A percentile compares a stretch with the other conserved stretches of the same genome.
Conservation (phyloP, 2,329 filamentous ascomycete genomes). For the Elsinoe arachidis region DNA sequence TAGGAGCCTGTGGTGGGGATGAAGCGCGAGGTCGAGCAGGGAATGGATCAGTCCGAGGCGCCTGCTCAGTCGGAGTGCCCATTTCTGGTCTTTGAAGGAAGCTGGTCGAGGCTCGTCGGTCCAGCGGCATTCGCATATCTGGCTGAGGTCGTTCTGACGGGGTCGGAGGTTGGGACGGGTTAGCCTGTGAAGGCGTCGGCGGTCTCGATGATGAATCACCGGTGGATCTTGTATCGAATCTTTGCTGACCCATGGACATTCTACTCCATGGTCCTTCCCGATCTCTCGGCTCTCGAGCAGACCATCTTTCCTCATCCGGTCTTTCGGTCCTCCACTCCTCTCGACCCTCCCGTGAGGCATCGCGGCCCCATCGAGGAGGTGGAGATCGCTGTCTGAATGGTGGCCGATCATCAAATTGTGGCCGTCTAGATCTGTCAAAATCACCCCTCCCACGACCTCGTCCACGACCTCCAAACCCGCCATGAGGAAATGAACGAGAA, state of each 20-base stretch:
- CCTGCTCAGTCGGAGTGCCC: slow-evolving; percentile 22
- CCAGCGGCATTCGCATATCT: slow-evolving; percentile 17
- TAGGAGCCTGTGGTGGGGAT: slow-evolving; percentile 45
- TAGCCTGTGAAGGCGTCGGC: slow-evolving; percentile 16
- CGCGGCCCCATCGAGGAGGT: slow-evolving; percentile 49
- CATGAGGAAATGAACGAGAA: slow-evolving; percentile 44
- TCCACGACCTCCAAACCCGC: slow-evolving; percentile 43
- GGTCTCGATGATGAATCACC: slow-evolving; percentile 20
- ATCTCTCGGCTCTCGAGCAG: slow-evolving; percentile 25
- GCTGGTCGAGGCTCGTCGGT: slow-evolving; percentile 25
- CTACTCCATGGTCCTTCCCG: slow-evolving; percentile 7
- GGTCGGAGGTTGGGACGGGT: slow-evolving; percentile 23
- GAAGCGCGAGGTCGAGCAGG: slow-evolving; percentile 38
- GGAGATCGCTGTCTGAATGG: slow-evolving; percentile 45
- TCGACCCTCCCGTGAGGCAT: slow-evolving; percentile 31
- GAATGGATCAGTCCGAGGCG: slow-evolving; percentile 38
- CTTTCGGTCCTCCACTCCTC: slow-evolving; percentile 38
- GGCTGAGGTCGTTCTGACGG: slow-evolving; percentile 28
- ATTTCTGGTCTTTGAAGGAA: slow-evolving; percentile 34
- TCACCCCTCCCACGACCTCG: slow-evolving; percentile 47
- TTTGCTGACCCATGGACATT: slow-evolving; percentile 8
- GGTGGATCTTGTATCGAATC: slow-evolving; percentile 23
- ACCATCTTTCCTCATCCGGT: slow-evolving; percentile 34
- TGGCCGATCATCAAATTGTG: slow-evolving; percentile 40
- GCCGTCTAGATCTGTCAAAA: slow-evolving; percentile 43